These are phyloP conservation scores for Trichoderma atrobrunneum DNA, from an alignment of 2,329 filamentous ascomycete genomes.

Conservation along the genomic window DNA sequence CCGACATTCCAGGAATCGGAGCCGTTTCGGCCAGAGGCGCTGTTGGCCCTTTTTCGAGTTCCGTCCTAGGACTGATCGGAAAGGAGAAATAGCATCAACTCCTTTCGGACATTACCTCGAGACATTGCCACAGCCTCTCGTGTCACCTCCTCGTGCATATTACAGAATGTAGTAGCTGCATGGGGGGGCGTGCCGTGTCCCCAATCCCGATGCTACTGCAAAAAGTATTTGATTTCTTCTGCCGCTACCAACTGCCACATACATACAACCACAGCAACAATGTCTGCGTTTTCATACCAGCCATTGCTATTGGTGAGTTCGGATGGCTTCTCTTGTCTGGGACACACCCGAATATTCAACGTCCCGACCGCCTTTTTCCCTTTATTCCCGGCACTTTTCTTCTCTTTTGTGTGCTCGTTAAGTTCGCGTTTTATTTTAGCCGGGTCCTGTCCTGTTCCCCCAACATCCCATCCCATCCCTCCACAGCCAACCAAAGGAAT, in stretches of 20 bases:
- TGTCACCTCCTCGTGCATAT: not conserved
- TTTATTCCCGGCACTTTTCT: not conserved
- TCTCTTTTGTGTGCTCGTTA: not conserved
- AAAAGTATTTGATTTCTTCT: not conserved
- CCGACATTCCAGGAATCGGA: not conserved
- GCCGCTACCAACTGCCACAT: not conserved
- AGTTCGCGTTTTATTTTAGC: not conserved
- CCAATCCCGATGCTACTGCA: not conserved
- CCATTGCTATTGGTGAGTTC: not conserved
- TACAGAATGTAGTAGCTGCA: not conserved
- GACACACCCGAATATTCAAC: not conserved
- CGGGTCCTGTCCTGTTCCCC: not conserved
- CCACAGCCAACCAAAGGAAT: conserved; percentile 4
- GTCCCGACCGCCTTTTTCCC: conserved; percentile 2
- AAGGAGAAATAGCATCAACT: not conserved
- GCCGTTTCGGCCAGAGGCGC: not conserved
- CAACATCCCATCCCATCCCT: not conserved
- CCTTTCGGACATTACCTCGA: not conserved
- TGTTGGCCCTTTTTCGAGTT: not conserved
- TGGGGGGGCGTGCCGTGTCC: not conserved
- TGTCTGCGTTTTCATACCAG: not conserved
- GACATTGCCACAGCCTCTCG: not conserved
- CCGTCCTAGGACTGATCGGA: not conserved
- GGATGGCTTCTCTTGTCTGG: not conserved
- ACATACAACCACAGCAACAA: not conserved